phyloP scores from a whole-genome alignment of 768 basidiomycete genomes.

The Guyanaporus albipodus region DNA sequence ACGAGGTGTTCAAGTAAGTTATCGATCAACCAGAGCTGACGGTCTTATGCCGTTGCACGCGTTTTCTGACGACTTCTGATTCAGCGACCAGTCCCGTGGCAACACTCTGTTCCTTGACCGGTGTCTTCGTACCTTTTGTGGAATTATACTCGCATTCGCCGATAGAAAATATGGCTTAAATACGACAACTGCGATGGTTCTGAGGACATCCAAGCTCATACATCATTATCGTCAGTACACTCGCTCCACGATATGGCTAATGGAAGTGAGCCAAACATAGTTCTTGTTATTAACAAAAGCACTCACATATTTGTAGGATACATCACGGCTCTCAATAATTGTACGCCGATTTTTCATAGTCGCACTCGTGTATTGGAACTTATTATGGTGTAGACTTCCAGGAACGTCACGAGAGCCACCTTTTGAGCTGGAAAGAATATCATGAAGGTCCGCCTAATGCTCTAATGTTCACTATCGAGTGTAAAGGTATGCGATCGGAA shows the following conservation, averaged over 20 bases:
- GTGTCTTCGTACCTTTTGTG: conserved; percentile 1
- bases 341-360: conserved; percentile 28
- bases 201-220: not conserved
- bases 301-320: conserved; percentile 27
- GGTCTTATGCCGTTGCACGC: not conserved
- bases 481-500: conserved; percentile 47
- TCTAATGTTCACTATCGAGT: conserved; percentile 49
- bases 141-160: conserved; percentile 4
- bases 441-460: conserved; percentile 40
- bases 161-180: conserved; percentile 20
- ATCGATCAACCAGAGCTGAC: conserved; percentile 6
- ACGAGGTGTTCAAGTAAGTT: conserved; percentile 14
- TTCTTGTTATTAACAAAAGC: not conserved
- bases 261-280: conserved; percentile 17
- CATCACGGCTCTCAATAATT: conserved; percentile 42
- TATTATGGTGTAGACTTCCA: conserved; percentile 35
- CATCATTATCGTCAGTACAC: not conserved
- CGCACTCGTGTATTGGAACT: not conserved
- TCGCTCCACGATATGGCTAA: conserved; percentile 12
- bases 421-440: conserved; percentile 41
- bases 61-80: conserved; percentile 1
- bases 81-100: not conserved
- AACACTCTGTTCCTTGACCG: not conserved
- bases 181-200: conserved; percentile 7
- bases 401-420: conserved; percentile 20